phyloP scores from a whole-genome alignment of 352 stramenopile genomes.

The Pythium folliculosum region DNA sequence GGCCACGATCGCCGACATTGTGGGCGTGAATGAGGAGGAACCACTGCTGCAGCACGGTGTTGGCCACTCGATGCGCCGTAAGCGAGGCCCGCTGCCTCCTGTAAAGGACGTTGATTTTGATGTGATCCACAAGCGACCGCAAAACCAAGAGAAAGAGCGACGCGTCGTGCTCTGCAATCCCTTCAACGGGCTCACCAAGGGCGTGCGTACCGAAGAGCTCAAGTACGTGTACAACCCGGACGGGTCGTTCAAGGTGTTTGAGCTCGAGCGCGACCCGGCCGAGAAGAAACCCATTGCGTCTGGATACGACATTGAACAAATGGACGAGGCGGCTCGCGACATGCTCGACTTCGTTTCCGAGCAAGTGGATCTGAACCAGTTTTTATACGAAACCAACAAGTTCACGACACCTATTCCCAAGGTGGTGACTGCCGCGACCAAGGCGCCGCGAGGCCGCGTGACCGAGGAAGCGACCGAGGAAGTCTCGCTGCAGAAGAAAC shows the following conservation, averaged over 20 bases:
- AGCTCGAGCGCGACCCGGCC: constrained; percentile 40
- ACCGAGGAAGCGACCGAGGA: constrained; percentile 6
- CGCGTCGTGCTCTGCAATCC: constrained; percentile 69
- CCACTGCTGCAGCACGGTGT: constrained; percentile 66
- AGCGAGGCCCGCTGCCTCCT: constrained; percentile 16
- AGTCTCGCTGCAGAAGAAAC: not conserved
- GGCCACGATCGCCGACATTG: constrained; percentile 66
- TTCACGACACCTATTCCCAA: constrained; percentile 33
- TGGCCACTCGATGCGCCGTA: constrained; percentile 73
- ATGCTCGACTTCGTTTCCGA: constrained; percentile 57
- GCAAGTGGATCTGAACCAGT: constrained; percentile 71
- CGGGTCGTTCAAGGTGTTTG: constrained; percentile 68
- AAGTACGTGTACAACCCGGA: constrained; percentile 79
- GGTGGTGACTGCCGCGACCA: not conserved
- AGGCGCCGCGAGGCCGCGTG: not conserved
- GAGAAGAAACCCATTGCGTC: constrained; percentile 56
- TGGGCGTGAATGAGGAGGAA: constrained; percentile 51
- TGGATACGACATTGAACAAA: constrained; percentile 65
- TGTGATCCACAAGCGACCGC: constrained; percentile 3
- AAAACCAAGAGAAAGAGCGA: constrained; percentile 33
- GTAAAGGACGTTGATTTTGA: constrained; percentile 20
- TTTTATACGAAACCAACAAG: constrained; percentile 67
- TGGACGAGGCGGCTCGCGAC: constrained; percentile 47
- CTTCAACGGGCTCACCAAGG: constrained; percentile 71
- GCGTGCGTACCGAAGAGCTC: constrained; percentile 59